Conservation (phyloP, 768 basidiomycete genomes). For the Gloeopeniophorella convolvens region DNA sequence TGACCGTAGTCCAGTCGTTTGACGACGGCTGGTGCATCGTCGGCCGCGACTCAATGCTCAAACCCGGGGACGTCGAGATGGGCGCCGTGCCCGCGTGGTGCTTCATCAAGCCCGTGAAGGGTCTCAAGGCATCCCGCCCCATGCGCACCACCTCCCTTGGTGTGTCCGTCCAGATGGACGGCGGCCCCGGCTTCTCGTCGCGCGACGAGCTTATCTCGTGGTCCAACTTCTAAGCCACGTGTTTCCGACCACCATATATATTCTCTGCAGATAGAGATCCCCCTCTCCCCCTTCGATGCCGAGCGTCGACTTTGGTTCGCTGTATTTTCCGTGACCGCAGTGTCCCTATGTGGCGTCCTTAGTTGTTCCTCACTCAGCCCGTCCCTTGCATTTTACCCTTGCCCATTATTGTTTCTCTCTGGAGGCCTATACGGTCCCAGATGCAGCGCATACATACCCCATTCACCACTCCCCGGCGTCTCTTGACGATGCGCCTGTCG, state of each 20-base stretch:
- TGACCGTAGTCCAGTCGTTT: slow-evolving; percentile 56
- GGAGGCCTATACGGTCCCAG: neutral
- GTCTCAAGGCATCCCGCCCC: slow-evolving; percentile 55
- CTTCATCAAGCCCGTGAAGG: slow-evolving; percentile 58
- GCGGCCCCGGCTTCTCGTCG: slow-evolving; percentile 28
- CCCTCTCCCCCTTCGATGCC: too few species aligned
- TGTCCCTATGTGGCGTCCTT: too few species aligned
- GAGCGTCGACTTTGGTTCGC: too few species aligned
- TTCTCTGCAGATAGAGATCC: too few species aligned
- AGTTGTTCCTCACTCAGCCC: neutral
- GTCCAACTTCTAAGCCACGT: slow-evolving; percentile 51
- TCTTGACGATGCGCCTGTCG: slow-evolving; percentile 12
- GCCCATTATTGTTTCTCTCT: slow-evolving; percentile 7
- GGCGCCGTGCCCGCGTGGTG: slow-evolving; percentile 76
- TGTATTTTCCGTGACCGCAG: too few species aligned
- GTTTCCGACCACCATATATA: too few species aligned
- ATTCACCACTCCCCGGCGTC: neutral
- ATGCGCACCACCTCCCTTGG: slow-evolving; percentile 59
- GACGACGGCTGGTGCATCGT: slow-evolving; percentile 82
- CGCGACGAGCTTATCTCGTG: slow-evolving; percentile 57
- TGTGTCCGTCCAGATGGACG: slow-evolving; percentile 50
- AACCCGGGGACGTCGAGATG: slow-evolving; percentile 45
- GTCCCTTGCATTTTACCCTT: neutral
- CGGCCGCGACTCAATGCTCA: slow-evolving; percentile 40
- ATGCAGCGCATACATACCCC: slow-evolving; percentile 14